Base-by-base conservation (phyloP, 371 early-diverging fungal genomes). In the Conidiobolus incongruus region DNA sequence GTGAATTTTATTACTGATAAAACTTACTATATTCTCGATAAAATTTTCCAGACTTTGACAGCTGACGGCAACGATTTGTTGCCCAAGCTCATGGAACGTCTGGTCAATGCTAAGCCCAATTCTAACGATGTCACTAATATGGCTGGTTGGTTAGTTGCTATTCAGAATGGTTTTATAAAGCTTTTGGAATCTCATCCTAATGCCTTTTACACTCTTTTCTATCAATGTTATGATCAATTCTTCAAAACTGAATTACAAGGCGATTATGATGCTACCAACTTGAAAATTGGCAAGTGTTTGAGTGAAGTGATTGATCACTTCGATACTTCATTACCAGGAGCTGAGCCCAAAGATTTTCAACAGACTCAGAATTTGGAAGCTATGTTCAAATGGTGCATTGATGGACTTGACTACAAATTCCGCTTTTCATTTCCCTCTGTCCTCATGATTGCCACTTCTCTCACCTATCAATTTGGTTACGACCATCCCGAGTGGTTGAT, bases 141-240 rank as follows among this genome's bases (percentile, higher is more conserved):
- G 49, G 81, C 81, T 17, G 55, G 82, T n/a, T 92, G 93, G 93
- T 56, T 91, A 36, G 61, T 72, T 44, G 72, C 89, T 36, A 65
- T 88, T 15, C 62, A 68, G 24, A 70, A 70, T 36, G 82, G 84
- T 2, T 84, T 79, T 52, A 17, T 21, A 12, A 21, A 32, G 19
- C 13, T 40, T 54, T 65, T 78, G 49, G 55, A 62, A n/a, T 16
- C 35, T 17, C 40, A 51, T 15, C 51, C 60, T 20, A 21, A 50
- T 12, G 44, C 47, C 8, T 35, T 49, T 13, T 16, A 13, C 38
- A 58, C 59, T 35, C 50, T 63, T 37, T 61, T 63, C 40, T 54
- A 68, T 21, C 54, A 45, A 29, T 54, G 47, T 32, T 68, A 68
- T 48, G 72, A 61, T 51, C 54, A 48, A 44, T 68, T 68, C 35